These are phyloP conservation scores for Hydnum rufescens DNA, from an alignment of 768 basidiomycete species.

Conservation along the genomic window DNA sequence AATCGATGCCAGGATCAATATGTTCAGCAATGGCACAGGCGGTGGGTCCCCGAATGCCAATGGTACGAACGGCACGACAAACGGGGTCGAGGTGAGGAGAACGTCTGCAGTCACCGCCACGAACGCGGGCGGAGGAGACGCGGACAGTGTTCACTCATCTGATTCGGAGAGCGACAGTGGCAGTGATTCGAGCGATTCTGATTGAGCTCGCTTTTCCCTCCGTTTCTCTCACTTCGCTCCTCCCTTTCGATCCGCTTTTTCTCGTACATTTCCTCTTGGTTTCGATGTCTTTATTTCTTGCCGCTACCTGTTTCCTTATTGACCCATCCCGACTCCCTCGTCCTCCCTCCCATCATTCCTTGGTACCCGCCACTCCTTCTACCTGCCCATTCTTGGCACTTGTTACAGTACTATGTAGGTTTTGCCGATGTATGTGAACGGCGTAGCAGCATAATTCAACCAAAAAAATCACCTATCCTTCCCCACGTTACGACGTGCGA, in stretches of 20 bases:
- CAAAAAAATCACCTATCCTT: no score
- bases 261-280: not conserved
- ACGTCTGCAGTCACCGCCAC: not conserved
- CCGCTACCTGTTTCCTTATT: not conserved
- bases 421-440: no score
- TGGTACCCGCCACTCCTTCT: no score
- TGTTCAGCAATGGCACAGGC: not conserved
- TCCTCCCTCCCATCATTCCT: not conserved
- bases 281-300: not conserved
- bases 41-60: not conserved
- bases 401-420: no score
- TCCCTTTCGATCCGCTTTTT: not conserved
- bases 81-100: not conserved
- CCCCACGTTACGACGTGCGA: no score
- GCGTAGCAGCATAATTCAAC: no score
- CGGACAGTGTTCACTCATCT: not conserved
- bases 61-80: not conserved
- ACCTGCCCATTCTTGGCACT: no score
- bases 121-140: not conserved
- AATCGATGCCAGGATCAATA: constrained; percentile 62
- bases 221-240: not conserved
- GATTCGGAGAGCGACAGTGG: constrained; percentile 3
- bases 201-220: not conserved
- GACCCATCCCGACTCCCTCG: not conserved
- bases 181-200: not conserved